phyloP scores from a whole-genome alignment of 495 filamentous ascomycete genomes.

The Aspergillus sclerotioniger region DNA sequence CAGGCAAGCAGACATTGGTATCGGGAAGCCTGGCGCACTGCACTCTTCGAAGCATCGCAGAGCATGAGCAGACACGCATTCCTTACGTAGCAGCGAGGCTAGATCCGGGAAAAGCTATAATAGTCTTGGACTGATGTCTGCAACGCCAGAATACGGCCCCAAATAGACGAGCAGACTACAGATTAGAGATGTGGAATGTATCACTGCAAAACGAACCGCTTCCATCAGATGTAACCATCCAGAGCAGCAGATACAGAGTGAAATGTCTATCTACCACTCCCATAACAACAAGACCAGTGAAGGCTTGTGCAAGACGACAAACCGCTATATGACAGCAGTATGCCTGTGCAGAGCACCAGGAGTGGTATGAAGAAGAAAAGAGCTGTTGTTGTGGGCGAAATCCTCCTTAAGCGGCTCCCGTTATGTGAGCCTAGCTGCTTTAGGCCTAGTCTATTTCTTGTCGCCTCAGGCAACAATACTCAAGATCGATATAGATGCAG shows the following conservation, averaged over 20 bases:
- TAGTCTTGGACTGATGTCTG: neutral
- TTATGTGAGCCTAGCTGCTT: slow-evolving; percentile 14
- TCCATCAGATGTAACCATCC: slow-evolving; percentile 69
- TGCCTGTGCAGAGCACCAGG: slow-evolving; percentile 49
- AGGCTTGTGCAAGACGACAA: slow-evolving; percentile 52
- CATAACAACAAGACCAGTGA: slow-evolving; percentile 65
- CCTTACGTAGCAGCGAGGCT: neutral
- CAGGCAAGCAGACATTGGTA: neutral
- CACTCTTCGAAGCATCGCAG: neutral
- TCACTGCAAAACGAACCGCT: slow-evolving; percentile 73
- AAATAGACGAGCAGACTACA: slow-evolving; percentile 4
- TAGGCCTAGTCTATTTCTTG: slow-evolving; percentile 10
- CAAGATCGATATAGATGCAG: too few species aligned
- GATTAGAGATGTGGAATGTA: slow-evolving; percentile 40
- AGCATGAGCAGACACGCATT: neutral
- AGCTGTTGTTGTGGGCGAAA: slow-evolving; percentile 11
- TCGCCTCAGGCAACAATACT: neutral
- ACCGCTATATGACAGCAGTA: slow-evolving; percentile 51
- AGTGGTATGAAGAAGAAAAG: slow-evolving; percentile 42
- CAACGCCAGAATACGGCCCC: neutral
- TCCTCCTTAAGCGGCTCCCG: slow-evolving; percentile 14
- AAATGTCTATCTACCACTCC: slow-evolving; percentile 68
- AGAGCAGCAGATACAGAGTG: slow-evolving; percentile 97
- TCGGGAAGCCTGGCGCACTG: neutral
- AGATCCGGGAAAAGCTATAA: neutral